Evolutionary conservation across 2,329 filamentous ascomycete genomes (phyloP).

Genomic region (Trichoderma aggressivum): DNA sequence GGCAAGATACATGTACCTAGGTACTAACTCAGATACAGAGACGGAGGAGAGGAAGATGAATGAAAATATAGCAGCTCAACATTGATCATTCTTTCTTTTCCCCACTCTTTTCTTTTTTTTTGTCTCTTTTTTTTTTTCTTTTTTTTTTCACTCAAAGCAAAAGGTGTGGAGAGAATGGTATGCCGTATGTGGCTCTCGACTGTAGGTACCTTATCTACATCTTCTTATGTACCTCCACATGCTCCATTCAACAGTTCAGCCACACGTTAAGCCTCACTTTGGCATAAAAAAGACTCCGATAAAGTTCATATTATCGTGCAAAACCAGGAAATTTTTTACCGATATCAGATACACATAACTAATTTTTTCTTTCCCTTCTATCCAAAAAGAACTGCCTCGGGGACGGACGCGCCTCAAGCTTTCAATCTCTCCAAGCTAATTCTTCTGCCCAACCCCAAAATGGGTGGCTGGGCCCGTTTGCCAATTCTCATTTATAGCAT

Average conservation of each 20-base stretch:
- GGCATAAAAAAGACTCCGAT: accelerated
- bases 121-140: background rate
- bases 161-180: background rate
- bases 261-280: background rate
- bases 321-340: background rate
- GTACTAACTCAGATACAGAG: background rate
- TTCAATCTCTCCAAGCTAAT: background rate
- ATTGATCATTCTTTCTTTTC: background rate
- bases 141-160: background rate
- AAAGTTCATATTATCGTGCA: background rate
- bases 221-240: background rate
- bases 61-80: background rate
- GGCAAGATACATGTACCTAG: background rate
- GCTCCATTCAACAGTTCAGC: background rate
- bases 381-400: background rate
- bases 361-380: background rate
- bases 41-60: background rate
- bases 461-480: constrained; percentile 17
- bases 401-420: background rate
- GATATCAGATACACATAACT: background rate
- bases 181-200: background rate
- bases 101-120: no score
- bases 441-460: constrained; percentile 1
- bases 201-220: no score
- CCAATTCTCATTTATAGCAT: background rate